A percentile compares a stretch with the other conserved stretches of the same genome.
phyloP scores from a whole-genome alignment of 345 rosid genomes.

The Camelina sativa region DNA sequence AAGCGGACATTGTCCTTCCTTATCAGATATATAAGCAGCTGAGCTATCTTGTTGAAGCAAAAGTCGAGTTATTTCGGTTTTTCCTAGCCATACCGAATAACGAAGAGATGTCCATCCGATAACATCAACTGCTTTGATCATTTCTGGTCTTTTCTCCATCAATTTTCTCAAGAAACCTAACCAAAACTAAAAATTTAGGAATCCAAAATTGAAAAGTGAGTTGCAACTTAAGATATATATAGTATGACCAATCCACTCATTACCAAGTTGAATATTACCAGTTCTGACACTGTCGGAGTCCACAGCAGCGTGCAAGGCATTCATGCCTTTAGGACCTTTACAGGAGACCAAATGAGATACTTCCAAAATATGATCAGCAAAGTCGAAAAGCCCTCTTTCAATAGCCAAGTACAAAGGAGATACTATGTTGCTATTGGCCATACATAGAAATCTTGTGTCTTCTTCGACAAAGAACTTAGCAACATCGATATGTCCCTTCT shows the following conservation, averaged over 20 bases:
- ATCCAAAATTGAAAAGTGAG: background rate
- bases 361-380: constrained; percentile 31
- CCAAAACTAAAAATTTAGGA: constrained; percentile 16
- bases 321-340: constrained; percentile 33
- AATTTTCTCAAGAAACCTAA: constrained; percentile 22
- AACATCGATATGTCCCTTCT: constrained; percentile 27
- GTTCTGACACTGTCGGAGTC: constrained; percentile 6
- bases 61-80: constrained; percentile 12
- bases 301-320: constrained; percentile 37
- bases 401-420: constrained; percentile 45
- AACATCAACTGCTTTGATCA: constrained; percentile 28
- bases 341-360: background rate
- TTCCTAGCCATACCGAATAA: constrained; percentile 34
- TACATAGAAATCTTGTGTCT: constrained; percentile 25
- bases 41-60: constrained; percentile 36
- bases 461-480: constrained; percentile 35
- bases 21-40: constrained; percentile 32
- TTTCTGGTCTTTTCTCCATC: constrained; percentile 30
- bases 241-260: too few relatives aligned
- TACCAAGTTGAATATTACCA: background rate
- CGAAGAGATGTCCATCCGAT: constrained; percentile 41
- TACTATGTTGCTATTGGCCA: background rate
- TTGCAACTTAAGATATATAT: background rate
- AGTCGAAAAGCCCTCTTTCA: constrained; percentile 32
- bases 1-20: constrained; percentile 37